Evolutionary conservation across 2,329 filamentous ascomycete species (phyloP).

Genomic region (Cladobotryum protrusum): DNA sequence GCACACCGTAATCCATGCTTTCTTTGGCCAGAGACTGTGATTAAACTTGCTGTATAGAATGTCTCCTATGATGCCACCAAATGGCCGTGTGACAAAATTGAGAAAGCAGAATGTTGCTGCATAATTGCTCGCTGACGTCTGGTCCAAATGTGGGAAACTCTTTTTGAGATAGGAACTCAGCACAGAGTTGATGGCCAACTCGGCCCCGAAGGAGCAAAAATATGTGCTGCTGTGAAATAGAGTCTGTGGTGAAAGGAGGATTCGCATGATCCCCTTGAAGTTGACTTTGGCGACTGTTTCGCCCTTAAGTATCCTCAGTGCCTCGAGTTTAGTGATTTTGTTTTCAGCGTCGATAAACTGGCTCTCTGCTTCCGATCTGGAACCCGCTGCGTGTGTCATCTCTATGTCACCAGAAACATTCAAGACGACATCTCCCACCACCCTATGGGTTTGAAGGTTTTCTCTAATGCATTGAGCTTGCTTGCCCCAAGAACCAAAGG

Average conservation of each 20-base stretch:
- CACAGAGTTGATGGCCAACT: slow-evolving; percentile 56
- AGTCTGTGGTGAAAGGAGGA: slow-evolving; percentile 49
- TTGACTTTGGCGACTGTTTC: slow-evolving; percentile 53
- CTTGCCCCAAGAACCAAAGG: slow-evolving; percentile 74
- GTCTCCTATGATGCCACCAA: slow-evolving; percentile 55
- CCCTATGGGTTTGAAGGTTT: slow-evolving; percentile 42
- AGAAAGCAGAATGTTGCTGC: slow-evolving; percentile 71
- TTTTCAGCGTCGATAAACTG: slow-evolving; percentile 35
- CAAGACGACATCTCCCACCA: slow-evolving; percentile 38
- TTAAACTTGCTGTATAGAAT: slow-evolving; percentile 37
- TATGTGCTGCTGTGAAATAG: slow-evolving; percentile 52
- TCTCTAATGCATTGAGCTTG: slow-evolving; percentile 54
- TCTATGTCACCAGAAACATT: slow-evolving; percentile 41
- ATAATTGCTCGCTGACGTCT: slow-evolving; percentile 54
- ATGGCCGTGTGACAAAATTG: slow-evolving; percentile 61
- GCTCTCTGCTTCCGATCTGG: neutral
- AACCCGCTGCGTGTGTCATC: slow-evolving; percentile 27
- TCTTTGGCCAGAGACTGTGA: slow-evolving; percentile 30
- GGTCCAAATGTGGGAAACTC: slow-evolving; percentile 52
- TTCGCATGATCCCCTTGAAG: slow-evolving; percentile 37
- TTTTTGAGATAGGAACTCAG: slow-evolving; percentile 53
- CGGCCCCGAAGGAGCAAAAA: slow-evolving; percentile 56
- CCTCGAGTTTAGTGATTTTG: slow-evolving; percentile 42
- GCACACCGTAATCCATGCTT: slow-evolving; percentile 44
- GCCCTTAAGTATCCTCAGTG: slow-evolving; percentile 47